A percentile compares a stretch with the other conserved stretches of the same genome.
phyloP scores from a whole-genome alignment of 2,329 filamentous ascomycete genomes.

The Metarhizium album region DNA sequence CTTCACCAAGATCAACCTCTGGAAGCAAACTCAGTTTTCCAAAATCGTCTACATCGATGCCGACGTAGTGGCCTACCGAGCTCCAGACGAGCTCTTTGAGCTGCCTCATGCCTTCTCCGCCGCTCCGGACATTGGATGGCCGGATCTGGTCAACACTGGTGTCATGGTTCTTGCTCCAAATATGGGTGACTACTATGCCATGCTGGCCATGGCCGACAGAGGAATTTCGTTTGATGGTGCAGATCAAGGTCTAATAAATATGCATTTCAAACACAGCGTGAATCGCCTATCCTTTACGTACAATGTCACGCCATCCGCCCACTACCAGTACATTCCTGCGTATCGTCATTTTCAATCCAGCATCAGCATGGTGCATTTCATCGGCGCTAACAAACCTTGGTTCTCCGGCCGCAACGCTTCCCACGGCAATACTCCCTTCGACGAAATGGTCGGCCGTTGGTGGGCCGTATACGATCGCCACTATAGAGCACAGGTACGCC shows the following conservation, averaged over 20 bases:
- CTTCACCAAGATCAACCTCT: slow-evolving; percentile 93
- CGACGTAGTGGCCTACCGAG: slow-evolving; percentile 81
- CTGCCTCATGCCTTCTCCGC: slow-evolving; percentile 51
- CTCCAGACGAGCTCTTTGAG: slow-evolving; percentile 86
- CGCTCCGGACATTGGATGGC: slow-evolving; percentile 94
- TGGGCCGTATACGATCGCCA: slow-evolving; percentile 91
- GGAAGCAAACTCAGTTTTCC: slow-evolving; percentile 81
- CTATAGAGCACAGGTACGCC: slow-evolving; percentile 47
- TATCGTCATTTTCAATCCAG: slow-evolving; percentile 86
- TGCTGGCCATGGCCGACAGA: slow-evolving; percentile 71
- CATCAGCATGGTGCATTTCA: slow-evolving; percentile 90
- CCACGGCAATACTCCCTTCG: slow-evolving; percentile 53
- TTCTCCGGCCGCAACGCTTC: slow-evolving; percentile 46
- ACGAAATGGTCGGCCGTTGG: slow-evolving; percentile 79
- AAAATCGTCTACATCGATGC: slow-evolving; percentile 93
- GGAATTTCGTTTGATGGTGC: slow-evolving; percentile 95
- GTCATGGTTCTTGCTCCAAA: slow-evolving; percentile 86
- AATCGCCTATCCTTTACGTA: slow-evolving; percentile 89
- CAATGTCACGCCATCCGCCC: slow-evolving; percentile 91
- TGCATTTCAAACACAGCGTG: slow-evolving; percentile 78
- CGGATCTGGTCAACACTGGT: slow-evolving; percentile 96
- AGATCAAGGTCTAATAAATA: slow-evolving; percentile 90
- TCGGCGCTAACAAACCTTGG: slow-evolving; percentile 89
- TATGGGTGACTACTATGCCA: slow-evolving; percentile 75
- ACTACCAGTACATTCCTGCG: slow-evolving; percentile 95